Conservation (phyloP, 106 monocot genomes). For the Posidonia australis region DNA sequence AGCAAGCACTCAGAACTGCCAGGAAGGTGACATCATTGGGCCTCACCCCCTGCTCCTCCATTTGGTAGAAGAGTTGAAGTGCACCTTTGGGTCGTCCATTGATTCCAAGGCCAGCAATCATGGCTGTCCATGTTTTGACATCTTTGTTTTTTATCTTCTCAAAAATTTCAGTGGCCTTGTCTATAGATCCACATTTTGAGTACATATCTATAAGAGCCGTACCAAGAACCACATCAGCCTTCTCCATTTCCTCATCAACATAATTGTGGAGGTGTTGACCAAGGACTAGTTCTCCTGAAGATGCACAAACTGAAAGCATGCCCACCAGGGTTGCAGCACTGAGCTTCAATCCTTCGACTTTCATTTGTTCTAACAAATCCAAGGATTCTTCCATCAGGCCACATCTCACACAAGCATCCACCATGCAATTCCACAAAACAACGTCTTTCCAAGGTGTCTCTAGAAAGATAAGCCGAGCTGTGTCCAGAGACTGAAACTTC, state of each 20-base stretch:
- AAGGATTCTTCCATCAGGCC: constrained; percentile 29
- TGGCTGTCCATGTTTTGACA: constrained; percentile 47
- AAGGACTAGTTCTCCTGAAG: constrained; percentile 20
- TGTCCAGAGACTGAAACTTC: constrained; percentile 16
- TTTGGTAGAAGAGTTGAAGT: constrained; percentile 24
- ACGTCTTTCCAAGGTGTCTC: constrained; percentile 22
- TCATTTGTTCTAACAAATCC: constrained; percentile 30
- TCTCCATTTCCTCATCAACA: constrained; percentile 10
- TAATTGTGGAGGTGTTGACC: constrained; percentile 25
- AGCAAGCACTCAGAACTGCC: constrained; percentile 39
- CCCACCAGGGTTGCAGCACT: constrained; percentile 26
- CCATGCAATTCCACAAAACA: constrained; percentile 48
- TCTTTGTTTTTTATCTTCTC: constrained; percentile 24
- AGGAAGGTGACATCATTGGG: constrained; percentile 50
- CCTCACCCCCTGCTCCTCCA: constrained; percentile 21
- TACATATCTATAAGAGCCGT: constrained; percentile 53
- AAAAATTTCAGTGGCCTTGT: constrained; percentile 26
- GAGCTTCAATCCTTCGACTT: constrained; percentile 19
- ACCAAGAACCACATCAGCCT: constrained; percentile 27
- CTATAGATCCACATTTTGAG: constrained; percentile 32
- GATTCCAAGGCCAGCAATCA: constrained; percentile 40
- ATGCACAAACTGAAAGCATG: constrained; percentile 38
- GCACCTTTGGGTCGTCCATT: constrained; percentile 25
- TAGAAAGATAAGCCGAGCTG: constrained; percentile 25
- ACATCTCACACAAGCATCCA: constrained; percentile 37